phyloP scores from a whole-genome alignment of 352 stramenopile species.

The Pythium vanterpoolii region DNA sequence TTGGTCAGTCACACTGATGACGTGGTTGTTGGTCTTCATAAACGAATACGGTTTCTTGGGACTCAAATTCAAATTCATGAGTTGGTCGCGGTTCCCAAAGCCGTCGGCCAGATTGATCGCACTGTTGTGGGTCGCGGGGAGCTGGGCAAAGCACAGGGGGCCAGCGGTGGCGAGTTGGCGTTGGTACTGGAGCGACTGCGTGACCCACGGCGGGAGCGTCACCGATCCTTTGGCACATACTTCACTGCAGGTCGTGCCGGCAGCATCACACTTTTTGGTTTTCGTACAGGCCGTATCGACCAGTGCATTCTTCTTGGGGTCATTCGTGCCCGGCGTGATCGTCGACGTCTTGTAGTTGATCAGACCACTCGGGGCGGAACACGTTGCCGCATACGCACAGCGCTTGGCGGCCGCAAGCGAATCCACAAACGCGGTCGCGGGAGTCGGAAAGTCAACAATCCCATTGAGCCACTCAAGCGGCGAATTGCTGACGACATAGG shows the following conservation, averaged over 20 bases:
- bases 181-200: slow-evolving; percentile 42
- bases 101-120: slow-evolving; percentile 52
- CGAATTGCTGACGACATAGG: slow-evolving; percentile 37
- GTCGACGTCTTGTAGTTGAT: slow-evolving; percentile 26
- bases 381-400: slow-evolving; percentile 38
- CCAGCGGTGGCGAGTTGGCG: slow-evolving; percentile 37
- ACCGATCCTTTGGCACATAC: slow-evolving; percentile 43
- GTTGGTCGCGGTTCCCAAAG: slow-evolving; percentile 56
- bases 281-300: slow-evolving; percentile 31
- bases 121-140: slow-evolving; percentile 56
- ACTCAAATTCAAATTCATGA: slow-evolving; percentile 49
- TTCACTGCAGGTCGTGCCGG: slow-evolving; percentile 34
- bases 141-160: slow-evolving; percentile 43
- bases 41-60: slow-evolving; percentile 40
- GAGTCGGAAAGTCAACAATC: slow-evolving; percentile 37
- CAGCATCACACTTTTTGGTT: slow-evolving; percentile 37
- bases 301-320: slow-evolving; percentile 38
- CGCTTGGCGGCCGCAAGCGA: slow-evolving; percentile 28
- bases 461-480: slow-evolving; percentile 42
- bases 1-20: slow-evolving; percentile 54
- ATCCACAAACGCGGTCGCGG: slow-evolving; percentile 32
- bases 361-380: slow-evolving; percentile 31
- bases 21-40: slow-evolving; percentile 71
- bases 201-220: slow-evolving; percentile 28
- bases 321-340: slow-evolving; percentile 33